phyloP scores from a whole-genome alignment of 2,329 filamentous ascomycete species.

The Alternaria atra region DNA sequence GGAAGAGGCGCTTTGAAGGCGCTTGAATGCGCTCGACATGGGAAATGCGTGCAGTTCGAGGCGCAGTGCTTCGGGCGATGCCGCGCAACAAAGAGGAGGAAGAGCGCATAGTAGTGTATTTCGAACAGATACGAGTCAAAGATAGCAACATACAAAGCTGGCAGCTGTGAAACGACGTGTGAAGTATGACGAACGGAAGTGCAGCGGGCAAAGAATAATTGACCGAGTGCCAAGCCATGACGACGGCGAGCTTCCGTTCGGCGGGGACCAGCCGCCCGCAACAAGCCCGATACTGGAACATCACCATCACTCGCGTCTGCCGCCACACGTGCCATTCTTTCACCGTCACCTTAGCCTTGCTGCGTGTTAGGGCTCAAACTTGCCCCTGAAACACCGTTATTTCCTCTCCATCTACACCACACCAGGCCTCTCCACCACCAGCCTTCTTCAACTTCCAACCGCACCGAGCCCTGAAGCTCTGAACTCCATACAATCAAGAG shows the following conservation, averaged over 20 bases:
- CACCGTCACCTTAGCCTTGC: background rate
- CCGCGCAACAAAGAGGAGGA: slow-evolving; percentile 35
- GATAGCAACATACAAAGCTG: background rate
- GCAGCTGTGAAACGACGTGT: slow-evolving; percentile 1
- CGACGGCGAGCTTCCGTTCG: slow-evolving; percentile 15
- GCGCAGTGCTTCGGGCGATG: slow-evolving; percentile 28
- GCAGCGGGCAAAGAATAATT: slow-evolving; percentile 15
- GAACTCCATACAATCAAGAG: background rate
- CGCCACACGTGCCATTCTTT: background rate
- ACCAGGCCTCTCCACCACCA: background rate
- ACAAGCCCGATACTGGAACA: slow-evolving; percentile 1
- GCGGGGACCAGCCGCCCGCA: slow-evolving; percentile 13
- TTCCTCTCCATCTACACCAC: background rate
- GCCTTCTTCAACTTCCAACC: slow-evolving; percentile 9
- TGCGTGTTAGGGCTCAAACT: background rate
- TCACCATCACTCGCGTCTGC: slow-evolving; percentile 4
- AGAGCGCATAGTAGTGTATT: slow-evolving; percentile 32
- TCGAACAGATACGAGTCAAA: background rate
- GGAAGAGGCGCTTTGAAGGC: slow-evolving; percentile 33
- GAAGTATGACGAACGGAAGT: background rate
- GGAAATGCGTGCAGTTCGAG: slow-evolving; percentile 22
- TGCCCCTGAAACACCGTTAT: background rate
- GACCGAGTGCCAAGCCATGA: slow-evolving; percentile 25
- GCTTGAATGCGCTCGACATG: slow-evolving; percentile 36
- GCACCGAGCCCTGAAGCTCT: background rate